phyloP scores from a whole-genome alignment of 2,329 filamentous ascomycete genomes.

The Xylaria sp. region DNA sequence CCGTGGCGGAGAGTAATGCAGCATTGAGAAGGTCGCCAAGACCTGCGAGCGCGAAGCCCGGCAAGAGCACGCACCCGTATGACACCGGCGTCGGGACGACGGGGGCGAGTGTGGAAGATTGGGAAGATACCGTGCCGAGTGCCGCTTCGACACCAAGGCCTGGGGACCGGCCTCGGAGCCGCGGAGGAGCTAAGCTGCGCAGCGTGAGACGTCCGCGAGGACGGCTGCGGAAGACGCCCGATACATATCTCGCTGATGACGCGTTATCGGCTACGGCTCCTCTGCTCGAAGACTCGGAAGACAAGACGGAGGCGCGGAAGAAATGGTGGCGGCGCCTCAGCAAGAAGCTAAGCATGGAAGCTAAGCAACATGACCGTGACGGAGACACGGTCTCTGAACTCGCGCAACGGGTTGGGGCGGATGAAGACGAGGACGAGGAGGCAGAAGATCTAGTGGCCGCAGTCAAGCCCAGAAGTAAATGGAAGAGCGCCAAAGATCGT shows the following conservation, averaged over 20 bases:
- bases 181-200: constrained; percentile 8
- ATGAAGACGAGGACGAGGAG: too few relatives aligned
- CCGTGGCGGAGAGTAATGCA: not conserved
- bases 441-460: not conserved
- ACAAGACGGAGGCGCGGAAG: not conserved
- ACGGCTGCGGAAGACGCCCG: not conserved
- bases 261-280: constrained; percentile 3
- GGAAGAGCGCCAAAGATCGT: constrained; percentile 11
- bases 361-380: not conserved
- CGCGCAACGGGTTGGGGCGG: not conserved
- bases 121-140: constrained; percentile 1
- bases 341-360: constrained; percentile 3
- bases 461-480: not conserved
- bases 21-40: not conserved
- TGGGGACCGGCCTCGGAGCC: not conserved
- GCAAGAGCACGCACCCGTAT: constrained; percentile 37
- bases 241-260: not conserved
- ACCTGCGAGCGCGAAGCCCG: constrained; percentile 24
- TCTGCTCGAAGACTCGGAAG: not conserved
- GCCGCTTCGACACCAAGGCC: not conserved
- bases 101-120: not conserved
- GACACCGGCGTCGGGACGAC: constrained; percentile 29
- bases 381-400: not conserved
- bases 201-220: constrained; percentile 2
- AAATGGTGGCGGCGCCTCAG: constrained; percentile 17